Evolutionary conservation across 2,329 filamentous ascomycete species (phyloP).

Genomic region (Arthroderma sp.): DNA sequence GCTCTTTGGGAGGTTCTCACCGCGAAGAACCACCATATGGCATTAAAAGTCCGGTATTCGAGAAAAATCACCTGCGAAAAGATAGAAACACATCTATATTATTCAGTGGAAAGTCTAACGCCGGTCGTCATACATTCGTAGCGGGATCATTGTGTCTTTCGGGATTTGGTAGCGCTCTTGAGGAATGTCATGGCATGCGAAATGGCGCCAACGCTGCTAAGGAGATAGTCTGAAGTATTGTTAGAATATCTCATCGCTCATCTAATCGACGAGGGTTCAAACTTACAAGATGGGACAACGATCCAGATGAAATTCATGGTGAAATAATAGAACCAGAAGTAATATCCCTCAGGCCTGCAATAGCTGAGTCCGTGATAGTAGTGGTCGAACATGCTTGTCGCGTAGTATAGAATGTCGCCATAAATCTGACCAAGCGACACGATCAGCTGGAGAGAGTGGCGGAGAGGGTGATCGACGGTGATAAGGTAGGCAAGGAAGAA

Average conservation of each 20-base stretch:
- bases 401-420: conserved; percentile 51
- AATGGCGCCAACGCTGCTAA: conserved; percentile 19
- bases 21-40: no score
- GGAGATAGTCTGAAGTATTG: conserved; percentile 19
- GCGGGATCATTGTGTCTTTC: conserved; percentile 17
- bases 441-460: conserved; percentile 46
- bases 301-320: conserved; percentile 57
- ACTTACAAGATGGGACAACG: conserved; percentile 43
- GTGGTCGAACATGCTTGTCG: conserved; percentile 49
- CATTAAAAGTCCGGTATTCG: not conserved
- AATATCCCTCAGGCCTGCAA: conserved; percentile 48
- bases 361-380: conserved; percentile 41
- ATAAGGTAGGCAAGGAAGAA: conserved; percentile 44
- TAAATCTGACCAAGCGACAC: conserved; percentile 52
- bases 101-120: not conserved
- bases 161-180: conserved; percentile 10
- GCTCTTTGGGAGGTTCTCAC: no score
- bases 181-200: conserved; percentile 18
- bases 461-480: conserved; percentile 40
- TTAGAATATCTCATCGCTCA: not conserved
- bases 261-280: not conserved
- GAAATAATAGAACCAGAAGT: conserved; percentile 55
- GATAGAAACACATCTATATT: no score
- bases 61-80: not conserved
- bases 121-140: not conserved